Conservation (phyloP, 2,329 filamentous ascomycete species). For the Colletotrichum sp. region DNA sequence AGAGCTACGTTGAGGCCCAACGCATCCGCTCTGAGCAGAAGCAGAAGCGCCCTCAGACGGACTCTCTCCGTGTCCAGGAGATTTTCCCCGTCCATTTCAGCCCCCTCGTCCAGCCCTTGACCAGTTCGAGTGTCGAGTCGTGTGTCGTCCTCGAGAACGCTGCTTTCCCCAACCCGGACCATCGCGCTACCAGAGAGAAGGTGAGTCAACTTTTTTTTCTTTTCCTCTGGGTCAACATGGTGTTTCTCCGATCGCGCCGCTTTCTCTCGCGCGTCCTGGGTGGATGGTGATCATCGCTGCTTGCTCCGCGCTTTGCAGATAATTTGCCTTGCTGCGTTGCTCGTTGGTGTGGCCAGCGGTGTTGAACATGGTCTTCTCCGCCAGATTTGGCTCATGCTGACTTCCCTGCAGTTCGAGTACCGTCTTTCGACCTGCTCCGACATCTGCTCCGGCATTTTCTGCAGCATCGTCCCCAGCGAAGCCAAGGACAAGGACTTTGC, state of each 20-base stretch:
- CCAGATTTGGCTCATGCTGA: background rate
- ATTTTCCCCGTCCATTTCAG: constrained; percentile 65
- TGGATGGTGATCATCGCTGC: background rate
- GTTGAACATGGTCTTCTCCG: background rate
- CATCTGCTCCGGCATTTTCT: constrained; percentile 81
- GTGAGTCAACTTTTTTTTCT: constrained; percentile 36
- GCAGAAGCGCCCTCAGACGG: constrained; percentile 37
- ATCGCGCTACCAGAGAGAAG: constrained; percentile 60
- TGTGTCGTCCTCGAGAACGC: constrained; percentile 60
- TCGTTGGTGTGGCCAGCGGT: background rate
- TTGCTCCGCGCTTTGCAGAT: background rate
- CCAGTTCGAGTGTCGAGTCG: constrained; percentile 66
- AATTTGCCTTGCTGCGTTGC: background rate
- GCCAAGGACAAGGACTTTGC: constrained; percentile 50
- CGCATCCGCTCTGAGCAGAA: constrained; percentile 45
- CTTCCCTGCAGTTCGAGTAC: constrained; percentile 68
- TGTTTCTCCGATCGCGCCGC: background rate
- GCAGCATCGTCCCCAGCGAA: constrained; percentile 59
- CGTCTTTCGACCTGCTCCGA: constrained; percentile 77
- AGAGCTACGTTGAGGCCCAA: constrained; percentile 39
- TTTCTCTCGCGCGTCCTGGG: background rate
- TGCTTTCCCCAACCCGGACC: constrained; percentile 53
- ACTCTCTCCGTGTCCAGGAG: constrained; percentile 41
- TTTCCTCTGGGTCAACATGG: background rate
- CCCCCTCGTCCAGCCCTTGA: constrained; percentile 77